Percentiles rank a stretch among this genome's conserved stretches.
phyloP scores from a whole-genome alignment of 768 basidiomycete species.

The Boletus subparvulus region DNA sequence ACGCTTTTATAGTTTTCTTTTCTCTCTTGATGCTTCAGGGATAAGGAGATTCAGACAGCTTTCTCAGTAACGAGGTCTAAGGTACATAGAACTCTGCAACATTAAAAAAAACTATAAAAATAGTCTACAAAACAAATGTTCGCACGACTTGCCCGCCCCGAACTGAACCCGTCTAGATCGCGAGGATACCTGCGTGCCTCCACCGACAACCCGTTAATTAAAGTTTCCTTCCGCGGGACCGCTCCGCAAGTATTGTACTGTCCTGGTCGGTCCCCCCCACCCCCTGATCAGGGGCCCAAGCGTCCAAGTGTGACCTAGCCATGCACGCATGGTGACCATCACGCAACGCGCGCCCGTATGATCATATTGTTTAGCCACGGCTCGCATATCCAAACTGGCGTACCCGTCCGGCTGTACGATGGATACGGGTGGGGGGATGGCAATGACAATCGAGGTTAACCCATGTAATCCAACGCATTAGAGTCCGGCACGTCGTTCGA shows the following conservation, averaged over 20 bases:
- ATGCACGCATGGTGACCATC: background rate
- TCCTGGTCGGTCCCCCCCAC: background rate
- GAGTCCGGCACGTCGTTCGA: background rate
- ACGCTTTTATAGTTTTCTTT: too few species aligned
- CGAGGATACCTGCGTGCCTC: background rate
- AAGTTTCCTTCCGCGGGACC: background rate
- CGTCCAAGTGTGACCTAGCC: background rate
- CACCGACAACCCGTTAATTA: background rate
- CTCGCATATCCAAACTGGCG: background rate
- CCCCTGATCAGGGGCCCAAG: background rate
- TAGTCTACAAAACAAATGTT: background rate
- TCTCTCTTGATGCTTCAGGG: too few species aligned
- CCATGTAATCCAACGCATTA: background rate
- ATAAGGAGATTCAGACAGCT: too few species aligned
- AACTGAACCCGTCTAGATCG: conserved; percentile 3
- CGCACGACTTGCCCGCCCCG: background rate
- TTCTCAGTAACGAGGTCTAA: too few species aligned
- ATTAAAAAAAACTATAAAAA: background rate
- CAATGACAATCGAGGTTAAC: background rate
- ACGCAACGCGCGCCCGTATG: background rate
- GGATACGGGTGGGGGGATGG: background rate
- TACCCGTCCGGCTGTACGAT: background rate
- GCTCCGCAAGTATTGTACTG: background rate
- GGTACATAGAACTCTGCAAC: background rate
- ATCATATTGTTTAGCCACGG: too few species aligned